Conservation (phyloP, 306 rosid species). For the Biancaea sappan region DNA sequence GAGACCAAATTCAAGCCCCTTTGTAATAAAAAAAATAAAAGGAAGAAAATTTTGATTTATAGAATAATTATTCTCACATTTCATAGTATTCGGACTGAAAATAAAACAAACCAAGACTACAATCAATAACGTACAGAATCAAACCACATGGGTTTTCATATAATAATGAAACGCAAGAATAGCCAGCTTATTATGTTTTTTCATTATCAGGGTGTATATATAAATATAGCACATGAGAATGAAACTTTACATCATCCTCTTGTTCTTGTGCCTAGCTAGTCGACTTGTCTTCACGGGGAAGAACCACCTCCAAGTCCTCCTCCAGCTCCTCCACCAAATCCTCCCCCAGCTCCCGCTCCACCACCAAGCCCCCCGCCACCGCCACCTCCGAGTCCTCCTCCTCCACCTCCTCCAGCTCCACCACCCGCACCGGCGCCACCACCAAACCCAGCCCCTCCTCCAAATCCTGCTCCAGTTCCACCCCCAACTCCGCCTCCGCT, state of each 20-base stretch:
- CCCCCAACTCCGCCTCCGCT: conserved; percentile 52
- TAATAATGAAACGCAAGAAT: neutral
- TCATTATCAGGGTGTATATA: neutral
- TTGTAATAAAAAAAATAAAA: too few relatives aligned
- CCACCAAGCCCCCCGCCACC: conserved; percentile 41
- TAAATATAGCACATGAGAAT: neutral
- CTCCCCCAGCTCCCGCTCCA: conserved; percentile 64
- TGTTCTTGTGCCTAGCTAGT: neutral
- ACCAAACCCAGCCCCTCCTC: conserved; percentile 50
- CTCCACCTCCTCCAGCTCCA: conserved; percentile 55
- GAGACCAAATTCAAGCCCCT: too few relatives aligned
- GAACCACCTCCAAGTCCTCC: conserved; percentile 60
- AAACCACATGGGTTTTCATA: too few relatives aligned
- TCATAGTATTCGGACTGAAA: too few relatives aligned
- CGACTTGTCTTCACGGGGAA: conserved; percentile 45
- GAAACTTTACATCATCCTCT: neutral
- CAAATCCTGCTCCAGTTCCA: conserved; percentile 53
- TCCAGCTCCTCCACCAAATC: conserved; percentile 50
- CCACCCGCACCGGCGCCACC: conserved; percentile 32
- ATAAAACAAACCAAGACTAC: too few relatives aligned
- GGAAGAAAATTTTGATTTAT: too few relatives aligned
- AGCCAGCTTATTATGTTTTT: neutral
- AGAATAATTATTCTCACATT: too few relatives aligned
- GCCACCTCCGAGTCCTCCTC: conserved; percentile 50
- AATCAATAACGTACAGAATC: too few relatives aligned